Evolutionary conservation across 2,329 filamentous ascomycete genomes (phyloP).

Genomic region (Monosporascus cannonballus): DNA sequence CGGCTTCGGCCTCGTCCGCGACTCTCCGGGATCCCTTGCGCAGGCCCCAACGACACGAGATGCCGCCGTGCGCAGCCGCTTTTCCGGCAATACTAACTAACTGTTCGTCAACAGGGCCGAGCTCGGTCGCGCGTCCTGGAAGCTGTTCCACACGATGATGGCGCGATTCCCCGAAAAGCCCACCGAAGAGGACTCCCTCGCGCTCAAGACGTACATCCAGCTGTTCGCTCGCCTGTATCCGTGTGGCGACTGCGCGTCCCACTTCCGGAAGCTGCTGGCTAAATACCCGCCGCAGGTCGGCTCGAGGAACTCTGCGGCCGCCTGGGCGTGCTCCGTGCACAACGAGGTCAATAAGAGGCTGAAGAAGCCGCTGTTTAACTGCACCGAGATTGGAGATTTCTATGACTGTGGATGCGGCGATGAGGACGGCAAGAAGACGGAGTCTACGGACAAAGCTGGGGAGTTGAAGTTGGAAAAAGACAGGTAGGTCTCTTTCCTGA

Average conservation of each 20-base stretch:
- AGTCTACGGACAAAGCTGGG: slow-evolving; percentile 17
- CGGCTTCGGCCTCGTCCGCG: neutral
- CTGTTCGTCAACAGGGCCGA: slow-evolving; percentile 41
- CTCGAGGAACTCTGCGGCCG: slow-evolving; percentile 56
- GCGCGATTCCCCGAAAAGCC: slow-evolving; percentile 63
- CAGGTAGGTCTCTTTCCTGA: neutral
- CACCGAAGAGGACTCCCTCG: slow-evolving; percentile 53
- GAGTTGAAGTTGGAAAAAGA: slow-evolving; percentile 24
- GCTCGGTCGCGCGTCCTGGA: slow-evolving; percentile 63
- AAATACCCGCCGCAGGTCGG: slow-evolving; percentile 61
- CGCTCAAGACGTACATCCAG: slow-evolving; percentile 59
- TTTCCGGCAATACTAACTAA: neutral
- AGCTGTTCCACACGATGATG: slow-evolving; percentile 66
- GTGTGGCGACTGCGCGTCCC: slow-evolving; percentile 62
- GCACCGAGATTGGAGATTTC: slow-evolving; percentile 61
- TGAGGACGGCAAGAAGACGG: slow-evolving; percentile 43
- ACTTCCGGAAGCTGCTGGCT: slow-evolving; percentile 57
- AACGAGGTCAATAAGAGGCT: slow-evolving; percentile 62
- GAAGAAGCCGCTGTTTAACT: slow-evolving; percentile 58
- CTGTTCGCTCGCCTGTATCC: slow-evolving; percentile 65
- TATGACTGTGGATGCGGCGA: slow-evolving; percentile 68
- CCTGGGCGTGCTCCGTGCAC: slow-evolving; percentile 64
- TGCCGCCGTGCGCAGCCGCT: neutral
- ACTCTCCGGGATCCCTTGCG: neutral
- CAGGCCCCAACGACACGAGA: neutral